Evolutionary conservation across 805 yeast genomes (phyloP), one percentile per base, ranked within the genome.

Genomic region (Yamadazyma sp.): DNA sequence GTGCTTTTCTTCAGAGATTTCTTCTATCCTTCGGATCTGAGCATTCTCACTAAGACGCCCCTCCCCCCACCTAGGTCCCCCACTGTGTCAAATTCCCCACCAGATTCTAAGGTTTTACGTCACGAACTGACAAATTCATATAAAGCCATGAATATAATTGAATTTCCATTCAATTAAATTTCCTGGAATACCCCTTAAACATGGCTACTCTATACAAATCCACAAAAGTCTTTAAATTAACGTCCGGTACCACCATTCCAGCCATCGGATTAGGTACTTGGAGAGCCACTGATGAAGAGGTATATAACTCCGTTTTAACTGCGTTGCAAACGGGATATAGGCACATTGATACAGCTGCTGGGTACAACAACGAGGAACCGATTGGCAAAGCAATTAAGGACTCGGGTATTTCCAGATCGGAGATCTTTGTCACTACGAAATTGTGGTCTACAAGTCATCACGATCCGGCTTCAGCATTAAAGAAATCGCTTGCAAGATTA

Each of bases 281-380:
- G 84, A 64, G 63, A 52, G 73, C 84, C 14, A 55, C 75, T 12
- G 72, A 67, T 11, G 73, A 73, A 25, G 78, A 72, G 16, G 86
- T 75, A 19, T 64, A 67, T 50, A 59, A 67, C 21, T 75, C 90
- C 12, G 86, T 80, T 28, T 54, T 64, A 23, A 48, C 65, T 16
- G 91, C 91, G 6, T 52, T 80, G 42, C 62, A 80, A 44, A 61
- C 65, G 22, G 90, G 89, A 21, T 82, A 82, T 64, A 73, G 78
- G 46, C 95, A 85, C 57, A 80, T 86, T 44, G 95, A 85, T 59
- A 77, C 88, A 16, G 95, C 95, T 22, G 75, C 79, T 21, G 70
- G 71, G 32, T 85, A 84, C 62, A 65, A 70, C 6, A 84, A 83
- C 53, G 91, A 85, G 57, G 78, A 55, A 29, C 76, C 73, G 37